Percentiles rank a stretch among this genome's conserved stretches.
Evolutionary conservation across 108 stramenopile species (phyloP).

Genomic region (Cyclostephanos tholiformis): DNA sequence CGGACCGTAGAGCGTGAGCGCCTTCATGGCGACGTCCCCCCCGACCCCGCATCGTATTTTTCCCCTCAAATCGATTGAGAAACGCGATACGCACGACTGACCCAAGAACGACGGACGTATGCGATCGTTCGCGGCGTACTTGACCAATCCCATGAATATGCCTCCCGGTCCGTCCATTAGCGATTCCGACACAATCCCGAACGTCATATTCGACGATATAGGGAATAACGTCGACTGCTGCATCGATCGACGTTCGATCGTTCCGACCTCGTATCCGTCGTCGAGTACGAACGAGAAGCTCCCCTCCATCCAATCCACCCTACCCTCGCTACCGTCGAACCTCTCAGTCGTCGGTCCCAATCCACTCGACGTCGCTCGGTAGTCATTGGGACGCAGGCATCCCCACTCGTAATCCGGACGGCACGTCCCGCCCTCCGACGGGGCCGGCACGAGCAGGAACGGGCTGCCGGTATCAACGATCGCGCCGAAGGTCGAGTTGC

Average conservation of each 20-base stretch:
- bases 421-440: constrained; percentile 14
- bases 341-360: constrained; percentile 32
- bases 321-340: constrained; percentile 45
- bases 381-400: constrained; percentile 36
- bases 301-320: constrained; percentile 46
- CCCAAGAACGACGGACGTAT: constrained; percentile 52
- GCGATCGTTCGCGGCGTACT: constrained; percentile 40
- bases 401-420: constrained; percentile 33
- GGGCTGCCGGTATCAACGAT: constrained; percentile 45
- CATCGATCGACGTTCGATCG: too few species aligned
- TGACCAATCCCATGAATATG: constrained; percentile 49
- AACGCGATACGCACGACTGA: constrained; percentile 42
- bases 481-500: constrained; percentile 36
- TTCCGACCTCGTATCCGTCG: background rate
- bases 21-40: background rate
- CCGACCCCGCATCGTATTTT: too few species aligned
- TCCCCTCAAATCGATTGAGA: constrained; percentile 40
- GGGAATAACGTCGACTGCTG: constrained; percentile 22
- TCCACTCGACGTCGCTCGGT: constrained; percentile 21
- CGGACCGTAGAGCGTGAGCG: constrained; percentile 49
- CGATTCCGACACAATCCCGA: constrained; percentile 45
- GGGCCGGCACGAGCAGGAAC: constrained; percentile 33
- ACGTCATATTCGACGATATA: constrained; percentile 31
- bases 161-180: constrained; percentile 51
- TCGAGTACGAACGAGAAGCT: constrained; percentile 38